A percentile compares a stretch with the other conserved stretches of the same genome.
phyloP scores from a whole-genome alignment of 1,284 basidiomycete species.

The Hymenochaete sp. region DNA sequence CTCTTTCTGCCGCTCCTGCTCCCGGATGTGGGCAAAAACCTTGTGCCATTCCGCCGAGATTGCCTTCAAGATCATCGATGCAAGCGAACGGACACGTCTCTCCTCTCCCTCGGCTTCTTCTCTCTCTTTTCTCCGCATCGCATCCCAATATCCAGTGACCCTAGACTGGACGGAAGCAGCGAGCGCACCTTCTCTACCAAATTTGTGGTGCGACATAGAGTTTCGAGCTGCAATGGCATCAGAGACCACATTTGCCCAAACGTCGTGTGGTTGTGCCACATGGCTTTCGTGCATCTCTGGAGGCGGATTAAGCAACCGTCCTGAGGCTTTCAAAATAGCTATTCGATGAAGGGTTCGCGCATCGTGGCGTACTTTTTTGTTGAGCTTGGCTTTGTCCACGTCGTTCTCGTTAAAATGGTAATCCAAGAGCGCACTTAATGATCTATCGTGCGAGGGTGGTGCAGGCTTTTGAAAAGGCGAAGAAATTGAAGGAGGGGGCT shows the following conservation, averaged over 20 bases:
- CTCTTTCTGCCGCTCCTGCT: slow-evolving; percentile 49
- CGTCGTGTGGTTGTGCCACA: slow-evolving; percentile 24
- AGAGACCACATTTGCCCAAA: slow-evolving; percentile 47
- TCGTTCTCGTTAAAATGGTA: slow-evolving; percentile 55
- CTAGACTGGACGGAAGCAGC: slow-evolving; percentile 5
- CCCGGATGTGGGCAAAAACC: slow-evolving; percentile 75
- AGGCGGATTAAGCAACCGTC: slow-evolving; percentile 26
- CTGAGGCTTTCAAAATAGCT: slow-evolving; percentile 31
- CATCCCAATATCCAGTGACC: slow-evolving; percentile 63
- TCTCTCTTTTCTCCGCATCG: slow-evolving; percentile 41
- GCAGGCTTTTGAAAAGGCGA: slow-evolving; percentile 61
- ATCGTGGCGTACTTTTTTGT: slow-evolving; percentile 39
- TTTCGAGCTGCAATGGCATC: slow-evolving; percentile 10
- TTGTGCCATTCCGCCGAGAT: slow-evolving; percentile 84
- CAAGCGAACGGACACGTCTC: slow-evolving; percentile 55
- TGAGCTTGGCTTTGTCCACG: slow-evolving; percentile 35
- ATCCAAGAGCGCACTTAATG: slow-evolving; percentile 45
- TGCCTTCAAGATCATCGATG: slow-evolving; percentile 62
- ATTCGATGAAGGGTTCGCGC: slow-evolving; percentile 47
- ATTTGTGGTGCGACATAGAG: slow-evolving; percentile 7
- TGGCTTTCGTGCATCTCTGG: not conserved
- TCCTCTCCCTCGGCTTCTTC: slow-evolving; percentile 65
- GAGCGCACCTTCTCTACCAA: slow-evolving; percentile 9
- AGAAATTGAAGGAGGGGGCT: slow-evolving; percentile 50
- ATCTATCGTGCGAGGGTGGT: slow-evolving; percentile 40